Conservation (phyloP, 1,284 basidiomycete species). For the Rhodofomes roseus region DNA sequence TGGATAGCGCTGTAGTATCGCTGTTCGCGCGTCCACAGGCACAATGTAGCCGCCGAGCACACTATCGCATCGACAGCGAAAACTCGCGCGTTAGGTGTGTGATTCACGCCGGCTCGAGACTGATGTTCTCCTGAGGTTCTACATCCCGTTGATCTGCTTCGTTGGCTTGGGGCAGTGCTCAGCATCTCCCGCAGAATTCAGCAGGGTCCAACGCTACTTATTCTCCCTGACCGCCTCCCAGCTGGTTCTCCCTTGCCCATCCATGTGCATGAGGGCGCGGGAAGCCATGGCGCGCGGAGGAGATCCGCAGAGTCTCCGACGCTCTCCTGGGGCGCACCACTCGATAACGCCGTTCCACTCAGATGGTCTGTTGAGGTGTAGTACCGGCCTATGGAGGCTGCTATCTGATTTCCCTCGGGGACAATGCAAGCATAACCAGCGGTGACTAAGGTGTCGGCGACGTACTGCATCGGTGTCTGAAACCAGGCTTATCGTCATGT, state of each 20-base stretch:
- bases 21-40: too few species aligned
- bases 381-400: background rate
- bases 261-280: background rate
- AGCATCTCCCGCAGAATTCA: background rate
- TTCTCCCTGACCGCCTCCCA: background rate
- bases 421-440: background rate
- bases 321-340: background rate
- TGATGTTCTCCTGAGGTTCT: background rate
- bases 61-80: too few species aligned
- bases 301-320: background rate
- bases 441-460: background rate
- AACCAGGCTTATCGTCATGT: background rate
- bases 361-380: background rate
- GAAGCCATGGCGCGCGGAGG: background rate
- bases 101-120: background rate
- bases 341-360: background rate
- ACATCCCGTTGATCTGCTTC: too few species aligned
- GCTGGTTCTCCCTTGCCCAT: background rate
- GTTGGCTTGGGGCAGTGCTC: background rate
- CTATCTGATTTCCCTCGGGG: slow-evolving; percentile 3
- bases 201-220: background rate
- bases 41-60: too few species aligned
- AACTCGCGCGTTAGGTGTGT: background rate
- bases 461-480: background rate
- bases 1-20: background rate